Evolutionary conservation across 2,329 filamentous ascomycete genomes (phyloP), one percentile per base, ranked within the genome.

Genomic region (Exophiala spinifera): DNA sequence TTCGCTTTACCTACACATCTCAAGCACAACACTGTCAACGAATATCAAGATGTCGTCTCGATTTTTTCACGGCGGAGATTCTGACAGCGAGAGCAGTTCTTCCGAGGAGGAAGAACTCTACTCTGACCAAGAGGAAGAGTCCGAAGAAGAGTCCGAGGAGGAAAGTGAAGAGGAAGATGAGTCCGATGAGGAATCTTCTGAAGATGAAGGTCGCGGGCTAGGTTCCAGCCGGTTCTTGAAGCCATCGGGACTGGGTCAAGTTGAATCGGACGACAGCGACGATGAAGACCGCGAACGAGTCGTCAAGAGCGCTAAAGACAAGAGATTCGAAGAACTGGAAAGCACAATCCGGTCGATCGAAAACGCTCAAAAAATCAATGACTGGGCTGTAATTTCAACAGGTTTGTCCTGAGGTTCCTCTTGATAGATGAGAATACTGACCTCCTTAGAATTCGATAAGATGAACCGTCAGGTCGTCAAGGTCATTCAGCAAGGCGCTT

Each of bases 251-350:
- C 52, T 39, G 11, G 85, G 83, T 63, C 82, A 75, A 11, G 86
- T 83, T 55, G 90, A 94, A 47, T 89, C 86, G 66, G 88, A 91
- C 62, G 86, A 91, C 53, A 84, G 80, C 66, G 91, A 91, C 70
- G 91, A 94, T 62, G 89, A 94, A 62, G 92, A 96, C 62, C 83
- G 84, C 63, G 84, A 86, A 62, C 89, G 87, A 67, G 84, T 94
- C 66, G 88, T 97, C 69, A 96, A 95, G 82, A 96, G 91, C 74
- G 91, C 92, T 68, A 97, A 97, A 77, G 91, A 97, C 79, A 99
- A 99, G 83, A 85, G 94, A 60, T 81, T 90, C 63, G 92, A 96
- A 69, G 95, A 97, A 74, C 81, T 99, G 57, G 92, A 99, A 73
- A 82, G 84, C 56, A 95, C 86, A 40, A 88, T 97, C 68, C 87